Evolutionary conservation across 345 rosid species (phyloP).

Genomic region (Mangifera indica): DNA sequence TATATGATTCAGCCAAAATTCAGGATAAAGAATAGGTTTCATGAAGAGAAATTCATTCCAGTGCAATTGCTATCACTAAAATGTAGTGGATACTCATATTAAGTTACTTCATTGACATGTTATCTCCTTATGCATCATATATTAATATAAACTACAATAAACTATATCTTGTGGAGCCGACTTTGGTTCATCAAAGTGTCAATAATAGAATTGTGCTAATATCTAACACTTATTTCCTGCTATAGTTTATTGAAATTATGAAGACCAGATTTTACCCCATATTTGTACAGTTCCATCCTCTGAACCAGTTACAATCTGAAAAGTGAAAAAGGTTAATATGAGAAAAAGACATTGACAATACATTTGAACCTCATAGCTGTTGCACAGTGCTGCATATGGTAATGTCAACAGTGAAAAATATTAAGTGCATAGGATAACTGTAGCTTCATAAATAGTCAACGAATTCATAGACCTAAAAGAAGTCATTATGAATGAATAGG

Average conservation of each 20-base stretch:
- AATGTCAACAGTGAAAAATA: neutral
- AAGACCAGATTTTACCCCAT: conserved; percentile 64
- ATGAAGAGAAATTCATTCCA: neutral
- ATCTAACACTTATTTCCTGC: neutral
- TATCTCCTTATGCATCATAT: neutral
- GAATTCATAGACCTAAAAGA: neutral
- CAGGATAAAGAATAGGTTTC: neutral
- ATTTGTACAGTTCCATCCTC: conserved; percentile 95
- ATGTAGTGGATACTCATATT: neutral
- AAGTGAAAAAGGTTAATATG: conserved; percentile 20
- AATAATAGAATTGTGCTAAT: neutral
- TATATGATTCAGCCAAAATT: neutral
- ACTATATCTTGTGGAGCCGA: neutral
- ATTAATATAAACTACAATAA: neutral
- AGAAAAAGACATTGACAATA: conserved; percentile 3
- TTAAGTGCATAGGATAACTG: neutral
- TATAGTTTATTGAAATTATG: neutral
- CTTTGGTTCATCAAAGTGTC: neutral
- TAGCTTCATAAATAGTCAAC: neutral
- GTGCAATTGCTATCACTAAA: neutral
- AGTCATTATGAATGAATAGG: neutral
- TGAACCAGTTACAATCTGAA: conserved; percentile 88
- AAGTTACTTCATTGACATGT: neutral
- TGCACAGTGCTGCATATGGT: neutral
- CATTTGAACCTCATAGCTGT: conserved; percentile 4